Base-by-base conservation (phyloP, 2,329 filamentous ascomycete species). In the Xylariaceae sp. region DNA sequence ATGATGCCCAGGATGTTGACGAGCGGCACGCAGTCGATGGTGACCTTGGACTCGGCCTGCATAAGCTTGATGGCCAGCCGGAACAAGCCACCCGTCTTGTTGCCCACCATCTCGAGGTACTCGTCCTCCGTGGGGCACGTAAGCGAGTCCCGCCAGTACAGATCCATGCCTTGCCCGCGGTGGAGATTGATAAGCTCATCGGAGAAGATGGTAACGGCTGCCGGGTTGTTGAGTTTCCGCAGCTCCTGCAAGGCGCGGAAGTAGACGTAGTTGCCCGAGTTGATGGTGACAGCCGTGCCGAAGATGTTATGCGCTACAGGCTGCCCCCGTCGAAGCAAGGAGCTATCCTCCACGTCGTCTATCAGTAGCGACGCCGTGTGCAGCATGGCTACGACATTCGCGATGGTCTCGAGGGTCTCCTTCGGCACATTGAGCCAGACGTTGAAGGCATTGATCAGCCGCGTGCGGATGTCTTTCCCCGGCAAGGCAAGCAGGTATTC, bases 91-190 rank as follows among this genome's bases (percentile, higher is more conserved):
- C 89, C 90, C 0, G 90, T 95, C 74, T 95, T 95, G 74, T 95
- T 91, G 64, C 83, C 83, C 8, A 95, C 89, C 90, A 95, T 95
- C 70, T 95, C 88, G n/a, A 95, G 80, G 72, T 95, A 95, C 72
- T 95, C 89, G 62, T 91, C 88, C 72, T 94, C 89, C 48, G 82
- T 88, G 11, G 89, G 89, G 70, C 88, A 92, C 26, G 86, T 91
- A 56, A 94, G 76, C 30, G 85, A 89, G 72, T 94, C 89, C 54
- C 89, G 81, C 90, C 91, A 95, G 75, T 88, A 94, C 39, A 95
- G 79, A 64, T 95, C 91, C 87, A 95, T 91, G 61, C 90, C 89
- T 72, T 95, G 90, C 26, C 90, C 90, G 32, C 89, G 79, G 71
- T 95, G 89, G 48, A 95, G 81, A 69, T 94, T 91, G 59, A 91